Evolutionary conservation across 2,329 filamentous ascomycete genomes (phyloP), one percentile per base, ranked within the genome.

Genomic region (Davidsoniella virescens): DNA sequence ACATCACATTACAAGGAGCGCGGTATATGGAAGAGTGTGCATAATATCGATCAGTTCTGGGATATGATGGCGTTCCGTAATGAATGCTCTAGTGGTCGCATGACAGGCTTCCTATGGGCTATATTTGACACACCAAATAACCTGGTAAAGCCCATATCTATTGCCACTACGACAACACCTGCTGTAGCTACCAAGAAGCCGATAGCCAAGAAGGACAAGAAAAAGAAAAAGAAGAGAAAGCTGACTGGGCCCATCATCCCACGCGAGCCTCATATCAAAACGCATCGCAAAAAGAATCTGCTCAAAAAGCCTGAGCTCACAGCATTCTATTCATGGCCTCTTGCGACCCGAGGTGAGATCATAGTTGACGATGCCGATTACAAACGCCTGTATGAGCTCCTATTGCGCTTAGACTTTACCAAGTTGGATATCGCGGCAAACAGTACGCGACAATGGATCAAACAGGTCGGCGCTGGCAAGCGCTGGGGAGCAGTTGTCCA

Each of bases 11-110:
- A 73, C 56, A 74, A 76, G 56, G 71, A 69, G 23, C 66, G 68
- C 2, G 84, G 84, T 0, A 72, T 76, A 51, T 98, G 92, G 92
- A 84, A 80, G 61, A 87, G 83, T 53, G 80, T 95, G 20, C 81
- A 75, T 61, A 84, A 79, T 0, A 67, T 98, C 39, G 84, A 88
- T n/a, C 80, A 88, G 57, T 98, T 98, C 60, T 98, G 92, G 92
- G 92, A 98, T 55, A 84, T 94, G 74, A 96, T 98, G 90, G 82
- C 88, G 0, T 96, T 85, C 61, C 74, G 92, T 51, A 92, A 96
- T 62, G 92, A 98, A 61, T 98, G 92, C 60, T 94, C 88, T 0
- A 86, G 87, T 33, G 93, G 92, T 0, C 75, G 88, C 16, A 72
- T 94, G 60, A 93, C 94, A 0, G 93, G 93, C 0, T 98, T 98